These are phyloP conservation scores for Axilococcus clingmanii DNA, from an alignment of 139 green algal species.

Conservation along the genomic window DNA sequence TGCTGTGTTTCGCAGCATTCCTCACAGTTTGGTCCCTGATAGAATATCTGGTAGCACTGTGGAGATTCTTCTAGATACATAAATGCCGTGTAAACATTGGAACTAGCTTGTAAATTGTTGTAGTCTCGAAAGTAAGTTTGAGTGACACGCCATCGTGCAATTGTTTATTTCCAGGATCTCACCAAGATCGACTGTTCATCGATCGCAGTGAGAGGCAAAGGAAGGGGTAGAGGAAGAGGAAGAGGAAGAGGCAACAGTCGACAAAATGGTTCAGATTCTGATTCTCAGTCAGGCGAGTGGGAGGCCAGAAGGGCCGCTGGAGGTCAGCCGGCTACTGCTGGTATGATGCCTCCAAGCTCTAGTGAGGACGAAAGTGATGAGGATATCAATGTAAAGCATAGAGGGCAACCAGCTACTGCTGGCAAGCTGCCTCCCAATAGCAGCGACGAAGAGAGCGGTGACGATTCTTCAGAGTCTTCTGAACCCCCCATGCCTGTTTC, in stretches of 20 bases:
- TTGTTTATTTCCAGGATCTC: too few species aligned
- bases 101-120: too few species aligned
- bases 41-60: slow-evolving; percentile 29
- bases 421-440: slow-evolving; percentile 62
- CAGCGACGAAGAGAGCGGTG: slow-evolving; percentile 26
- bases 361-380: slow-evolving; percentile 33
- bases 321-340: slow-evolving; percentile 45
- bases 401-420: slow-evolving; percentile 42
- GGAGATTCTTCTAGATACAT: slow-evolving; percentile 26
- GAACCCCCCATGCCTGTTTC: slow-evolving; percentile 1
- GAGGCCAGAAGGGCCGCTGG: slow-evolving; percentile 4
- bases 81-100: too few species aligned
- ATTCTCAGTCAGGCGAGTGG: neutral
- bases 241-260: neutral
- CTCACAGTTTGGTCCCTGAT: slow-evolving; percentile 44
- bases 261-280: neutral
- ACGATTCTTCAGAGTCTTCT: slow-evolving; percentile 9
- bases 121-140: too few species aligned
- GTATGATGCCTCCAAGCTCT: slow-evolving; percentile 64
- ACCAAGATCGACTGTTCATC: too few species aligned
- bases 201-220: neutral
- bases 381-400: neutral
- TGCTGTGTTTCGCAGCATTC: slow-evolving; percentile 57
- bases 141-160: too few species aligned
- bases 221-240: neutral